Percentiles rank a stretch among this genome's conserved stretches.
Conservation (phyloP, 2,329 filamentous ascomycete species). For the Metarhizium humberi region DNA sequence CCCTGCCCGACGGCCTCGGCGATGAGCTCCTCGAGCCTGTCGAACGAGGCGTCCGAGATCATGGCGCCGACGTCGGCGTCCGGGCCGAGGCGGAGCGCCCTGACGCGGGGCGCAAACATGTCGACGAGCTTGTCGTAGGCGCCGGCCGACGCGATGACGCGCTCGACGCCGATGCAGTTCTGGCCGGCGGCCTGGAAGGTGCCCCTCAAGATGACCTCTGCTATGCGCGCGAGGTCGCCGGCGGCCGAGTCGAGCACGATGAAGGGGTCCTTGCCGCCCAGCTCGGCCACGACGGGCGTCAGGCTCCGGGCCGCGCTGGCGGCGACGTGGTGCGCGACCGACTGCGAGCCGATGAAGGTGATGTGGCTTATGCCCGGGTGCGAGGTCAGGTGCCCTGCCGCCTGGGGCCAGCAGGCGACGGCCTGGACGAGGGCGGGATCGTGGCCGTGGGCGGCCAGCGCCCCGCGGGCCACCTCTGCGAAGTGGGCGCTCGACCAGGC, state of each 20-base stretch:
- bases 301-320: conserved; percentile 75
- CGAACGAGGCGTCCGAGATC: conserved; percentile 71
- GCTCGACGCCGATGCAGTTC: conserved; percentile 96
- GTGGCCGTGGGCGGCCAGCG: conserved; percentile 74
- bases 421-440: conserved; percentile 74
- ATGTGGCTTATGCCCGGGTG: conserved; percentile 80
- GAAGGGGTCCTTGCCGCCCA: conserved; percentile 91
- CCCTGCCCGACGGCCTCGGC: conserved; percentile 67
- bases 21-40: conserved; percentile 67
- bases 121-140: conserved; percentile 65
- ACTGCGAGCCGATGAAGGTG: conserved; percentile 89
- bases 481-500: conserved; percentile 89
- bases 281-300: conserved; percentile 82
- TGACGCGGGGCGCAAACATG: conserved; percentile 64
- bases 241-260: conserved; percentile 74
- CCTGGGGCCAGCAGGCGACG: conserved; percentile 78
- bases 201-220: conserved; percentile 78
- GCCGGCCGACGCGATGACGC: conserved; percentile 74
- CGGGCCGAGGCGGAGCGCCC: conserved; percentile 66
- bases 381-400: conserved; percentile 72
- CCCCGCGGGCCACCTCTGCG: conserved; percentile 64
- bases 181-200: conserved; percentile 94
- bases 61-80: conserved; percentile 79
- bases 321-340: conserved; percentile 81
- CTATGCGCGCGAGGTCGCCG: conserved; percentile 59